Percentiles rank a stretch among this genome's conserved stretches.
These are phyloP conservation scores for Penicillium digitatum DNA, from an alignment of 2,329 filamentous ascomycete genomes.

Conservation along the genomic window DNA sequence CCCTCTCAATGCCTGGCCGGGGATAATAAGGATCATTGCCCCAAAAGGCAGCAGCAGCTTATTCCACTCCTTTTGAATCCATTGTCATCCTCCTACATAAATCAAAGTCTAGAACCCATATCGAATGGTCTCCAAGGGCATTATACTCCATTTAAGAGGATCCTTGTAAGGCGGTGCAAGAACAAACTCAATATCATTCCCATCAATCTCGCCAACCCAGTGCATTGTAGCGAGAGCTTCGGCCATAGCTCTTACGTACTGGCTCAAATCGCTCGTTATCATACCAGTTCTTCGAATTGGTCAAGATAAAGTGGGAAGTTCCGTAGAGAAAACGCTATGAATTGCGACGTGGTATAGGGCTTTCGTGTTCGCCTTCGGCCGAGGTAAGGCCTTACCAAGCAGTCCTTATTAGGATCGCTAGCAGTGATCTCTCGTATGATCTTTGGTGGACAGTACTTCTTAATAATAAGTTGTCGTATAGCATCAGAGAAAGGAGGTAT, in stretches of 20 bases:
- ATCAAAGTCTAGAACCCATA: not conserved
- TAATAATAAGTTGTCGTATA: conserved; percentile 30
- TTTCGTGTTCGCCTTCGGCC: conserved; percentile 34
- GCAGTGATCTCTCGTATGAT: conserved; percentile 25
- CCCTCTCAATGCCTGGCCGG: conserved; percentile 29
- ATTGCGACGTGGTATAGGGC: conserved; percentile 15
- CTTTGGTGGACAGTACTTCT: conserved; percentile 31
- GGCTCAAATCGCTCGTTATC: not conserved
- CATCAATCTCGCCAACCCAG: not conserved
- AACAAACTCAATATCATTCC: not conserved
- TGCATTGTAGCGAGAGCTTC: not conserved
- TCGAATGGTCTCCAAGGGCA: not conserved
- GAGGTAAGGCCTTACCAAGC: conserved; percentile 51
- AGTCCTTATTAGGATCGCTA: conserved; percentile 43
- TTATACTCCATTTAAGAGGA: not conserved
- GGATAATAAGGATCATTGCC: conserved; percentile 41
- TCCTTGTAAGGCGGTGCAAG: not conserved
- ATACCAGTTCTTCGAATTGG: not conserved
- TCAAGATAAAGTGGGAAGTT: conserved; percentile 41
- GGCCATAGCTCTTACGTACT: not conserved
- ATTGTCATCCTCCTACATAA: not conserved
- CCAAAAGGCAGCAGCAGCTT: not conserved
- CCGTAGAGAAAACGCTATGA: conserved; percentile 16
- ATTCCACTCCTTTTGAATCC: not conserved
- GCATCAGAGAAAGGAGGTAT: conserved; percentile 22